Conservation (phyloP, 805 yeast genomes). For the Candida maltosa region DNA sequence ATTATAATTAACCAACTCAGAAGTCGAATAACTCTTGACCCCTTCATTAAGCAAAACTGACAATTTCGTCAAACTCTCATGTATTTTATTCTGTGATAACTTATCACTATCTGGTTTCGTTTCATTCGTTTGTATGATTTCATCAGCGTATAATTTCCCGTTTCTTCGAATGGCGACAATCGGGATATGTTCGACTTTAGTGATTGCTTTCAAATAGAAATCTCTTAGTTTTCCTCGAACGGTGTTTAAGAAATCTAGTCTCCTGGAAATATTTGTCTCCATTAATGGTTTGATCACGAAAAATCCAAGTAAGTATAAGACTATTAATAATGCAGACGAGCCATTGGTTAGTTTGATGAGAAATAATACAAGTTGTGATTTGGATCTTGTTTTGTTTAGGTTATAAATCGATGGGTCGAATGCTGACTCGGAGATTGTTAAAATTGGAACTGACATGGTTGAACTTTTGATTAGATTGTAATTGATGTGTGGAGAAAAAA, state of each 20-base stretch:
- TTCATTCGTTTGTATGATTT: constrained; percentile 35
- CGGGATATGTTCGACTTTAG: constrained; percentile 35
- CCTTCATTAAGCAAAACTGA: constrained; percentile 15
- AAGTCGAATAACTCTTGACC: constrained; percentile 24
- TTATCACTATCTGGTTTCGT: constrained; percentile 19
- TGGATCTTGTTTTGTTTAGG: constrained; percentile 11
- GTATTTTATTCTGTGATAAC: constrained; percentile 21
- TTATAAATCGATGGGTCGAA: constrained; percentile 28
- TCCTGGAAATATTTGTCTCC: constrained; percentile 22
- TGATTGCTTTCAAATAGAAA: constrained; percentile 28
- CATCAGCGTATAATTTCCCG: constrained; percentile 33
- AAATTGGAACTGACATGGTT: constrained; percentile 28
- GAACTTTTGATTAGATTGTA: too few relatives aligned
- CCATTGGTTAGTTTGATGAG: constrained; percentile 30
- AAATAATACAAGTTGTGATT: constrained; percentile 22
- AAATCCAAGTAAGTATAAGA: constrained; percentile 29
- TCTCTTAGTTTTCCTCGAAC: constrained; percentile 32
- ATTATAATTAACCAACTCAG: constrained; percentile 32
- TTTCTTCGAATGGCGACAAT: constrained; percentile 30
- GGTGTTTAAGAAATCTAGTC: constrained; percentile 32
- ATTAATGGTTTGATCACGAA: constrained; percentile 34
- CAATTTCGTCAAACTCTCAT: constrained; percentile 20
- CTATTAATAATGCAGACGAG: constrained; percentile 26
- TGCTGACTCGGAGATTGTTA: constrained; percentile 41
- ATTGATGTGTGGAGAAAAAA: too few relatives aligned